Evolutionary conservation across 345 rosid species (phyloP).

Genomic region (Eucalyptus erythrocorys): DNA sequence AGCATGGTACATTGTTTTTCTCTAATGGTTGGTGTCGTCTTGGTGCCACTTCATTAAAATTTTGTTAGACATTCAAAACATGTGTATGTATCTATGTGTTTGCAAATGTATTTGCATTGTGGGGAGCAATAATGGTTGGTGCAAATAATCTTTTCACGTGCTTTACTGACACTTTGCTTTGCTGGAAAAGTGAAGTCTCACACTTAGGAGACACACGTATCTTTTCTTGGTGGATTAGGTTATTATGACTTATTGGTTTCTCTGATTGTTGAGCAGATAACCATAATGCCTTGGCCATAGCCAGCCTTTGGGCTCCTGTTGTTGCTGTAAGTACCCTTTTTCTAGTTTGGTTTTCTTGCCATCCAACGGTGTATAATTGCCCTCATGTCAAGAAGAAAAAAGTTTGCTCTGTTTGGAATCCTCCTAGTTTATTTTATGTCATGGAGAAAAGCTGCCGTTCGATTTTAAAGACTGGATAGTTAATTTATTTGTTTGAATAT

Average conservation of each 20-base stretch:
- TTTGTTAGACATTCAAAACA: background rate
- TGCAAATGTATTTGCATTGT: background rate
- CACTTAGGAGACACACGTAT: background rate
- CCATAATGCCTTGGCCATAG: conserved; percentile 68
- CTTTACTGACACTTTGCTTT: background rate
- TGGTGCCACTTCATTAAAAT: background rate
- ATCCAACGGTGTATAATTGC: background rate
- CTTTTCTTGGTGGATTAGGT: background rate
- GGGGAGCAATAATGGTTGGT: background rate
- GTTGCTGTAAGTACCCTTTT: conserved; percentile 59
- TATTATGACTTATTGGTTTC: conserved; percentile 5
- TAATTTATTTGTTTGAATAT: background rate
- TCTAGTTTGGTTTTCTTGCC: background rate
- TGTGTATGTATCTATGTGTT: background rate
- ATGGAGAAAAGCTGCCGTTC: background rate
- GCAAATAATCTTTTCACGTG: background rate
- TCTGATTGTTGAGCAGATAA: conserved; percentile 45
- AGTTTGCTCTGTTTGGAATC: background rate
- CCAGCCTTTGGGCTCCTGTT: conserved; percentile 96
- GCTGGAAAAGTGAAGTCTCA: background rate
- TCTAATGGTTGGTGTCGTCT: background rate
- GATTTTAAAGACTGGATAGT: background rate
- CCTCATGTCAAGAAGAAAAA: background rate
- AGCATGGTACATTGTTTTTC: background rate
- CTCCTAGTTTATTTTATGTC: background rate